Evolutionary conservation across 352 stramenopile species (phyloP).

Genomic region (Lagenidium sp.): DNA sequence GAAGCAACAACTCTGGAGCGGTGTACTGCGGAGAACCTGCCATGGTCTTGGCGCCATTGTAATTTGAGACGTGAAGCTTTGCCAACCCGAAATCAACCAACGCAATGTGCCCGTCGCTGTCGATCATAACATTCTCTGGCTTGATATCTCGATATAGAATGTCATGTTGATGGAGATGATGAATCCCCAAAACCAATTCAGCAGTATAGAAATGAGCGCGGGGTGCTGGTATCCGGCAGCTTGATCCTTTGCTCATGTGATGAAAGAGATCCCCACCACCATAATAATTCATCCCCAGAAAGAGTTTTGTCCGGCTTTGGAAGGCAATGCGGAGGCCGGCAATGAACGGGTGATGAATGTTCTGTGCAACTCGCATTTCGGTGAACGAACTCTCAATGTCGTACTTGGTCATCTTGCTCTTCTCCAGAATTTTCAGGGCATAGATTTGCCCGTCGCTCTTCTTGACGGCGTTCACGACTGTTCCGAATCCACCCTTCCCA

Average conservation of each 20-base stretch:
- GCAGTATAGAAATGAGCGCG: conserved; percentile 90
- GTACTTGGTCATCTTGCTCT: conserved; percentile 87
- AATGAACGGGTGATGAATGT: conserved; percentile 87
- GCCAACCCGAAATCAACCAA: conserved; percentile 93
- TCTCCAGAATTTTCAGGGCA: conserved; percentile 88
- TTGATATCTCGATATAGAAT: conserved; percentile 97
- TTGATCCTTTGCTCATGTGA: conserved; percentile 87
- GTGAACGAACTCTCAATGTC: conserved; percentile 86
- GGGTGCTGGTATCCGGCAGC: conserved; percentile 69
- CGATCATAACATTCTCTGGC: conserved; percentile 95
- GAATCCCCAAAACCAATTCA: conserved; percentile 89
- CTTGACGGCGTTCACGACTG: conserved; percentile 86
- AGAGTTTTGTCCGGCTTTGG: conserved; percentile 81
- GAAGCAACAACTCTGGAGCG: conserved; percentile 71
- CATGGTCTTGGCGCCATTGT: conserved; percentile 86
- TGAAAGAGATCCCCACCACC: conserved; percentile 80
- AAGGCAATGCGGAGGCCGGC: conserved; percentile 80
- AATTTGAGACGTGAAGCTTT: conserved; percentile 90
- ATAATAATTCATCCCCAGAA: conserved; percentile 86
- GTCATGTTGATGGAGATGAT: conserved; percentile 90
- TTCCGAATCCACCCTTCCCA: conserved; percentile 82
- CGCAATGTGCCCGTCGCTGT: conserved; percentile 92
- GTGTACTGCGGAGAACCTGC: conserved; percentile 84
- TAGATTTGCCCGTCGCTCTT: conserved; percentile 88
- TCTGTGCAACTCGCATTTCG: conserved; percentile 84